phyloP scores from a whole-genome alignment of 2,329 filamentous ascomycete genomes.

The Hyphodiscus sp. region DNA sequence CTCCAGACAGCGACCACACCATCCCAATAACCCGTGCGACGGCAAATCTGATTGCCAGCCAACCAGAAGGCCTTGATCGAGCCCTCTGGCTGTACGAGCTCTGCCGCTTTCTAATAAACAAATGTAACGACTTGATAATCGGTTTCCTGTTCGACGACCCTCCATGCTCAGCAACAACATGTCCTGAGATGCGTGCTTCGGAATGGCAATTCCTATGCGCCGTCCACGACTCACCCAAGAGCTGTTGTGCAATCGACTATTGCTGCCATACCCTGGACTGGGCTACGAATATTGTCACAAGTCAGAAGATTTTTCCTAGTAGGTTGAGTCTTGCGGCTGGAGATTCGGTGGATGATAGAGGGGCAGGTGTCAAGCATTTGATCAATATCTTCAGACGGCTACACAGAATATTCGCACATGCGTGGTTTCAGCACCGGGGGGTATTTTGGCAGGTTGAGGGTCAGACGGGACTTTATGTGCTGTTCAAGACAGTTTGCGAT shows the following conservation, averaged over 20 bases:
- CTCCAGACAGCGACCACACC: constrained; percentile 48
- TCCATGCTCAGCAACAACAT: constrained; percentile 81
- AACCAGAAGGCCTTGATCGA: constrained; percentile 75
- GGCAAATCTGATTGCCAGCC: constrained; percentile 68
- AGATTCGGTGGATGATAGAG: constrained; percentile 49
- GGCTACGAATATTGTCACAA: constrained; percentile 91
- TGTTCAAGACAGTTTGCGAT: constrained; percentile 97
- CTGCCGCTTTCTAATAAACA: constrained; percentile 89
- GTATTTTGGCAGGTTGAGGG: constrained; percentile 94
- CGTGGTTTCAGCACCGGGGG: constrained; percentile 94
- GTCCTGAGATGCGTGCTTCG: constrained; percentile 95
- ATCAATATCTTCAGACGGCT: constrained; percentile 92
- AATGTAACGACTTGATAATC: constrained; percentile 87
- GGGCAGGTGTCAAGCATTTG: constrained; percentile 69
- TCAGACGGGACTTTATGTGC: constrained; percentile 85
- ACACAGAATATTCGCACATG: constrained; percentile 95
- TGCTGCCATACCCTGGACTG: constrained; percentile 98
- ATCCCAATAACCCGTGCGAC: constrained; percentile 69
- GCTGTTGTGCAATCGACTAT: constrained; percentile 97
- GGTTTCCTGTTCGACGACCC: constrained; percentile 88
- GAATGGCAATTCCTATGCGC: constrained; percentile 99
- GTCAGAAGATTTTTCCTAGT: constrained; percentile 91
- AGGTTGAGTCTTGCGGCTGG: constrained; percentile 40
- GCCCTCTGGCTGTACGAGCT: constrained; percentile 97
- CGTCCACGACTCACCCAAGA: constrained; percentile 93